Conservation (phyloP, 768 basidiomycete genomes). For the Baorangia bicolor region DNA sequence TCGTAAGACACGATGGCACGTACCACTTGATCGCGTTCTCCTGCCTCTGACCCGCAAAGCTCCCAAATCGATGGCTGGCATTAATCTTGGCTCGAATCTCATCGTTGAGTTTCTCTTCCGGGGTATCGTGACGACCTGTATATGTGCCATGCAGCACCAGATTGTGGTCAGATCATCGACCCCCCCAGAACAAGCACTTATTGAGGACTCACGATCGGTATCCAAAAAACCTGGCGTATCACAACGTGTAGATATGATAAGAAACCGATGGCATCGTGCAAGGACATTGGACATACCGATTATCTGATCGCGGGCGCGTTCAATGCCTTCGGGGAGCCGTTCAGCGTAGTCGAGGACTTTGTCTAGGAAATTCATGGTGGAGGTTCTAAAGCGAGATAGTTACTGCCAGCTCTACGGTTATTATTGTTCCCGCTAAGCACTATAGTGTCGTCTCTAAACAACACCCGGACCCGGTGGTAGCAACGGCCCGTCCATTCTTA, state of each 20-base stretch:
- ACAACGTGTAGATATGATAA: not conserved
- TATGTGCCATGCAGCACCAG: not conserved
- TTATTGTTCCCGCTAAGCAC: not conserved
- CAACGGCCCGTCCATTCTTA: not conserved
- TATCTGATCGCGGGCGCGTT: constrained; percentile 36
- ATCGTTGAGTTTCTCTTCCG: constrained; percentile 70
- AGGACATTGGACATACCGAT: constrained; percentile 28
- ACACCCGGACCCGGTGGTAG: not conserved
- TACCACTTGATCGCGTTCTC: constrained; percentile 84
- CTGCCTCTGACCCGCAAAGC: constrained; percentile 73
- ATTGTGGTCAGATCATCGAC: constrained; percentile 2
- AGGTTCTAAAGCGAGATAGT: not conserved
- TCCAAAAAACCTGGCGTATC: constrained; percentile 32
- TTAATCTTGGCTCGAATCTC: constrained; percentile 72
- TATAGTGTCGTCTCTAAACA: not conserved
- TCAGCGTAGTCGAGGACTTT: constrained; percentile 37
- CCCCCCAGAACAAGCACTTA: not conserved
- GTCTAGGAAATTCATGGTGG: constrained; percentile 42
- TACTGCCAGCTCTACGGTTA: not conserved
- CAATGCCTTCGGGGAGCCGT: constrained; percentile 38
- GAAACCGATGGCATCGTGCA: not conserved
- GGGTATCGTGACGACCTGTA: constrained; percentile 68
- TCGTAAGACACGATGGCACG: constrained; percentile 7
- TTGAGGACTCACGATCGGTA: constrained; percentile 31
- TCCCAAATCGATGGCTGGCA: constrained; percentile 75